Percentiles rank a stretch among this genome's conserved stretches.
phyloP scores from a whole-genome alignment of 1,139 yeast genomes.

The Geotrichum europaeum region DNA sequence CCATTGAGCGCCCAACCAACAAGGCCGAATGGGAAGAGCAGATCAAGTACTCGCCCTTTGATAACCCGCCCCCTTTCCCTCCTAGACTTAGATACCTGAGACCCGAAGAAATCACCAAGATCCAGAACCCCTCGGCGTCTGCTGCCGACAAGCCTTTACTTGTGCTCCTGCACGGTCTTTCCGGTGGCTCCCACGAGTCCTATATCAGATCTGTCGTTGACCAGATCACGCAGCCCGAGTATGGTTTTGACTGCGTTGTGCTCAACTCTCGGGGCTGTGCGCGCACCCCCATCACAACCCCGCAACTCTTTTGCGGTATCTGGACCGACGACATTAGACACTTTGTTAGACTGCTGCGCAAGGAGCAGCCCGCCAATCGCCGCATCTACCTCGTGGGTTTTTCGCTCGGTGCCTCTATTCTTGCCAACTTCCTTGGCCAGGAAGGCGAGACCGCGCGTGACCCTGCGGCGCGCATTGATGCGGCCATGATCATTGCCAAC shows the following conservation, averaged over 20 bases:
- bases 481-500: slow-evolving; percentile 63
- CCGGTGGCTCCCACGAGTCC: slow-evolving; percentile 90
- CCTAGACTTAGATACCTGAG: slow-evolving; percentile 70
- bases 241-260: slow-evolving; percentile 60
- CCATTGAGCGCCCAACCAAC: slow-evolving; percentile 45
- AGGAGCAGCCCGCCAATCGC: slow-evolving; percentile 55
- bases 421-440: slow-evolving; percentile 74
- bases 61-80: slow-evolving; percentile 68
- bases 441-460: slow-evolving; percentile 43
- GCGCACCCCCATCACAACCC: slow-evolving; percentile 69
- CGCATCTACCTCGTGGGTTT: slow-evolving; percentile 74
- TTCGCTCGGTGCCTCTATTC: slow-evolving; percentile 80
- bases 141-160: slow-evolving; percentile 51
- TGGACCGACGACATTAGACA: slow-evolving; percentile 69
- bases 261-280: slow-evolving; percentile 85
- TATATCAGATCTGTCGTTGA: slow-evolving; percentile 56
- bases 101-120: slow-evolving; percentile 42
- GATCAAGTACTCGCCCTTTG: slow-evolving; percentile 52
- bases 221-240: slow-evolving; percentile 21
- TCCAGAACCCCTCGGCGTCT: slow-evolving; percentile 30
- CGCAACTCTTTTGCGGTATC: slow-evolving; percentile 65
- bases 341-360: slow-evolving; percentile 47
- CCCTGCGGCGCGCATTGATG: slow-evolving; percentile 45
- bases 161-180: slow-evolving; percentile 74
- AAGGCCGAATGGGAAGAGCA: slow-evolving; percentile 46